Conservation (phyloP, 116 monocot genomes). For the Zostera marina region DNA sequence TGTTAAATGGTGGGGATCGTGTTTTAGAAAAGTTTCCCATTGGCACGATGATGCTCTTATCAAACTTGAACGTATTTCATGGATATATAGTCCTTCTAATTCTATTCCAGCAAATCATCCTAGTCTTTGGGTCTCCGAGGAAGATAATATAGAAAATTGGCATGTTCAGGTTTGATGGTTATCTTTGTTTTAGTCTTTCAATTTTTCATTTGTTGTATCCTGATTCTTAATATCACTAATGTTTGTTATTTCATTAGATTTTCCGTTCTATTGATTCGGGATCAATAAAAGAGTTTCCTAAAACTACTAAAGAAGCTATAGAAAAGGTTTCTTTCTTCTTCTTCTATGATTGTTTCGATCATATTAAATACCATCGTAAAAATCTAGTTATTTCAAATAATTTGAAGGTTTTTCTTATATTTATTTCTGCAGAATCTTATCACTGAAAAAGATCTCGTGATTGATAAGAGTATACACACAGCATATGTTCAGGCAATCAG, state of each 20-base stretch:
- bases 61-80: slow-evolving; percentile 40
- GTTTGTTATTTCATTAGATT: slow-evolving; percentile 21
- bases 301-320: slow-evolving; percentile 22
- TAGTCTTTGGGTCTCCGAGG: neutral
- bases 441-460: slow-evolving; percentile 45
- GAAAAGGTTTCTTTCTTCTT: slow-evolving; percentile 19
- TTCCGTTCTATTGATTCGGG: slow-evolving; percentile 86
- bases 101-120: slow-evolving; percentile 1
- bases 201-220: neutral
- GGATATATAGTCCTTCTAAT: slow-evolving; percentile 19
- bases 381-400: too few relatives aligned
- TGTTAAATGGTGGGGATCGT: neutral
- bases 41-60: slow-evolving; percentile 67
- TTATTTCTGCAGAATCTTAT: slow-evolving; percentile 39
- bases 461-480: slow-evolving; percentile 86
- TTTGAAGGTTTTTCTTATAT: neutral
- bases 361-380: too few relatives aligned
- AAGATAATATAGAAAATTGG: slow-evolving; percentile 3
- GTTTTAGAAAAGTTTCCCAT: slow-evolving; percentile 9
- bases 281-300: slow-evolving; percentile 57
- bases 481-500: slow-evolving; percentile 85
- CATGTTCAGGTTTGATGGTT: slow-evolving; percentile 14
- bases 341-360: neutral
- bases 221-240: neutral
- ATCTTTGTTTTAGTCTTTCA: neutral